Evolutionary conservation across 2,329 filamentous ascomycete species (phyloP).

Genomic region (Ophiocordyceps australis): DNA sequence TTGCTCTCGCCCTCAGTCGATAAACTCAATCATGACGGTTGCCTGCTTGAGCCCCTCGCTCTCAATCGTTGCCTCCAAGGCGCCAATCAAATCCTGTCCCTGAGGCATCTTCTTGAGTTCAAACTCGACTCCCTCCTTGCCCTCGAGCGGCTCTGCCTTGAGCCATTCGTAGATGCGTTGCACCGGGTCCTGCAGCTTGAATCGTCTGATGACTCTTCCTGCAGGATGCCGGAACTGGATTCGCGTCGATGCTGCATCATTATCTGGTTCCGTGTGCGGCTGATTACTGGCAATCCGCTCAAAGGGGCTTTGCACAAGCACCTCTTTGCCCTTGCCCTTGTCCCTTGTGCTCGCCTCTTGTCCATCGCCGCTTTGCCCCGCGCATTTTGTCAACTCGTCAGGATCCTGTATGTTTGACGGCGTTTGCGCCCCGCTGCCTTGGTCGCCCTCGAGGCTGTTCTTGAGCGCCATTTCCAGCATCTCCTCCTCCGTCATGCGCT

Average conservation of each 20-base stretch:
- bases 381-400: slow-evolving; percentile 65
- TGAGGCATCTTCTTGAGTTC: slow-evolving; percentile 68
- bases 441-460: slow-evolving; percentile 51
- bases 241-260: slow-evolving; percentile 55
- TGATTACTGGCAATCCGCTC: slow-evolving; percentile 50
- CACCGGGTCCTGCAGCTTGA: slow-evolving; percentile 58
- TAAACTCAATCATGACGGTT: slow-evolving; percentile 87
- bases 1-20: slow-evolving; percentile 35
- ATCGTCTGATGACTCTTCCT: slow-evolving; percentile 76
- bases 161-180: slow-evolving; percentile 88
- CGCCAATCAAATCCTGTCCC: slow-evolving; percentile 66
- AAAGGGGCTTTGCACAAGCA: slow-evolving; percentile 31
- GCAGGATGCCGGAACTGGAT: slow-evolving; percentile 84
- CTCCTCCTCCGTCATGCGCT: slow-evolving; percentile 89
- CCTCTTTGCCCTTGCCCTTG: slow-evolving; percentile 38
- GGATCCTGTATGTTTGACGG: slow-evolving; percentile 53
- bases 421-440: slow-evolving; percentile 15
- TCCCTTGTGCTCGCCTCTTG: slow-evolving; percentile 14
- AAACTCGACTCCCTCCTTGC: slow-evolving; percentile 61
- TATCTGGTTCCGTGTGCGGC: slow-evolving; percentile 62
- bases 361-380: slow-evolving; percentile 2
- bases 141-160: slow-evolving; percentile 71
- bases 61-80: slow-evolving; percentile 55
- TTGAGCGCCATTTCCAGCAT: slow-evolving; percentile 89
- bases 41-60: slow-evolving; percentile 80